Evolutionary conservation across 176 grass and related monocot species (phyloP), one percentile per base, ranked within the genome.

Genomic region (Oryza glaberrima): DNA sequence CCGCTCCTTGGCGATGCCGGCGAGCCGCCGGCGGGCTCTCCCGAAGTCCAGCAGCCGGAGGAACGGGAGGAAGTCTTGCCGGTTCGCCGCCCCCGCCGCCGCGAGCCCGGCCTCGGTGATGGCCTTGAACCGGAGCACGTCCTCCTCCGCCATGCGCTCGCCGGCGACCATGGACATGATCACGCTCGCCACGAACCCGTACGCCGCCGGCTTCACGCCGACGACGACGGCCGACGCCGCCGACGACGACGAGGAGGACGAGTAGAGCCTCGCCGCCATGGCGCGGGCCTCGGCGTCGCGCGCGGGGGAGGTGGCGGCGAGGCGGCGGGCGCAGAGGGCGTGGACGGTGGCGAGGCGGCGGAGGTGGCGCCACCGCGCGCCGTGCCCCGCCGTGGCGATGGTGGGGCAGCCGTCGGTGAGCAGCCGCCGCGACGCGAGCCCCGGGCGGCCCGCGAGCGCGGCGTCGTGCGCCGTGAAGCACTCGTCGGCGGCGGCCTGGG

Each of bases 381-480:
- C 78, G 88, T 90, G 86, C 52, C 0, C 6, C 17, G 72, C 45
- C 1, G 36, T 25, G 72, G 32, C 12, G 54, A 90, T 86, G 80
- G 65, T 69, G 4, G 90, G 70, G 81, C 81, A 70, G 36, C 72
- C 81, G 0, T n/a, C 22, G 15, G 79, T 81, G 69, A 86, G 92
- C 40, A 84, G 25, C 30, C 44, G 78, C 23, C 54, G 65, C 13
- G 88, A 85, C 17, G 72, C 43, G 44, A 85, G 66, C 2, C 43
- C 41, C 5, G 95, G 95, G 13, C 95, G 95, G 71, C 85, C 76
- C 0, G 95, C 90, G 34, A 97, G 86, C n/a, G 81, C 63, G 35
- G 56, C 81, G 83, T 94, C 95, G 73, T 94, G 82, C 2, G 12
- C 84, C 17, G 88, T 90, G 81, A 97, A 90, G 86, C 94, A 97